Evolutionary conservation across 805 yeast species (phyloP).

Genomic region (Candida silvicultrix): DNA sequence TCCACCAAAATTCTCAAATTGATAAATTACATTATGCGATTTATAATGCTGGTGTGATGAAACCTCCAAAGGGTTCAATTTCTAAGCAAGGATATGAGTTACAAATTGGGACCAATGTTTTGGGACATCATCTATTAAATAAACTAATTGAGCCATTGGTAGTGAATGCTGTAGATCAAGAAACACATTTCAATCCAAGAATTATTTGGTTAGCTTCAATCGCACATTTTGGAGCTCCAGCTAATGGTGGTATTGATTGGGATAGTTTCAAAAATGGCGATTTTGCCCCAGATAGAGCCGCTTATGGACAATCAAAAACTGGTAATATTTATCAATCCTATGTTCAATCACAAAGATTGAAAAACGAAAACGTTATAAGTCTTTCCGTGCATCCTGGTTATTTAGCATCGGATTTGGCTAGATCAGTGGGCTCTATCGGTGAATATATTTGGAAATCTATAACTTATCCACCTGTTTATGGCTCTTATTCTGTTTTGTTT

Average conservation of each 20-base stretch:
- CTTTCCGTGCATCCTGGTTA: slow-evolving; percentile 37
- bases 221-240: slow-evolving; percentile 27
- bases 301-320: slow-evolving; percentile 39
- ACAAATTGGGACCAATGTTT: slow-evolving; percentile 39
- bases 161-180: slow-evolving; percentile 23
- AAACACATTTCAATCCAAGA: slow-evolving; percentile 24
- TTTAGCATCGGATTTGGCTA: slow-evolving; percentile 28
- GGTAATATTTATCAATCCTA: slow-evolving; percentile 29
- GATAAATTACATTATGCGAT: slow-evolving; percentile 30
- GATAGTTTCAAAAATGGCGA: slow-evolving; percentile 20
- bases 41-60: slow-evolving; percentile 41
- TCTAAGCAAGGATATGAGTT: slow-evolving; percentile 40
- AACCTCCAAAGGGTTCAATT: slow-evolving; percentile 27
- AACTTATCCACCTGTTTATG: slow-evolving; percentile 19
- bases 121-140: slow-evolving; percentile 41
- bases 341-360: slow-evolving; percentile 28
- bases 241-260: slow-evolving; percentile 28
- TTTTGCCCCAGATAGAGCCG: neutral
- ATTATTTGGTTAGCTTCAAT: slow-evolving; percentile 40
- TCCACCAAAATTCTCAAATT: neutral
- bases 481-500: slow-evolving; percentile 38
- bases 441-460: neutral
- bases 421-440: slow-evolving; percentile 11
- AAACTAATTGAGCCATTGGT: slow-evolving; percentile 32
- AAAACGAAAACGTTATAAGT: slow-evolving; percentile 26